These are phyloP conservation scores for Geum urbanum DNA, from an alignment of 306 rosid species.

Conservation along the genomic window DNA sequence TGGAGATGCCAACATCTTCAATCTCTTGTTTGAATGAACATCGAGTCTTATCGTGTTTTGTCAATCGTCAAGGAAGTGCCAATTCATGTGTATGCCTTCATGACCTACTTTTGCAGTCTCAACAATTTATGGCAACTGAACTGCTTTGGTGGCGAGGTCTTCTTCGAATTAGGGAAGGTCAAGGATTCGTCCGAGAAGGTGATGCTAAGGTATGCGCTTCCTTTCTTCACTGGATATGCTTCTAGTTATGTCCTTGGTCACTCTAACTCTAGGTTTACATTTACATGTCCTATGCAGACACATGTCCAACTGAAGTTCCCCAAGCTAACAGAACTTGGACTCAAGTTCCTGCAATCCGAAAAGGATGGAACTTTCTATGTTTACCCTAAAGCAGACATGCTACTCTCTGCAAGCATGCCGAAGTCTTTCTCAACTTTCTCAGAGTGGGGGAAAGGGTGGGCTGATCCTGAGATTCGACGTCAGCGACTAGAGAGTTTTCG, in stretches of 20 bases:
- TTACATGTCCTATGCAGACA: conserved; percentile 37
- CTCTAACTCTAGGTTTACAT: conserved; percentile 9
- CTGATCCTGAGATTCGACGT: conserved; percentile 87
- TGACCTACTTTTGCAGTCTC: conserved; percentile 38
- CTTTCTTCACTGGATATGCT: background rate
- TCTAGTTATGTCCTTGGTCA: background rate
- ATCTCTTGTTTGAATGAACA: no score
- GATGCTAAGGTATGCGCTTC: conserved; percentile 53
- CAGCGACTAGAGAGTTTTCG: conserved; percentile 62
- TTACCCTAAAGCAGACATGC: conserved; percentile 90
- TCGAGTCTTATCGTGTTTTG: no score
- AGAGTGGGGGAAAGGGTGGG: conserved; percentile 93
- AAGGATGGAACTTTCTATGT: conserved; percentile 46
- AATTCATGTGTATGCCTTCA: no score
- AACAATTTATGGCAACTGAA: conserved; percentile 55
- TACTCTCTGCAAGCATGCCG: conserved; percentile 42
- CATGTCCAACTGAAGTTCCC: conserved; percentile 75
- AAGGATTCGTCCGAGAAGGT: conserved; percentile 66
- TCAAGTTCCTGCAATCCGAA: conserved; percentile 42
- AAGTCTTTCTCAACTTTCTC: conserved; percentile 67
- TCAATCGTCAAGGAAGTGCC: no score
- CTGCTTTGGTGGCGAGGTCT: conserved; percentile 91
- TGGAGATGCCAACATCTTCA: no score
- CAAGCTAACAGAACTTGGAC: conserved; percentile 62
- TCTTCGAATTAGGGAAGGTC: conserved; percentile 71